Evolutionary conservation across 352 stramenopile species (phyloP), one percentile per base, ranked within the genome.

Genomic region (Phytophthora megakarya): DNA sequence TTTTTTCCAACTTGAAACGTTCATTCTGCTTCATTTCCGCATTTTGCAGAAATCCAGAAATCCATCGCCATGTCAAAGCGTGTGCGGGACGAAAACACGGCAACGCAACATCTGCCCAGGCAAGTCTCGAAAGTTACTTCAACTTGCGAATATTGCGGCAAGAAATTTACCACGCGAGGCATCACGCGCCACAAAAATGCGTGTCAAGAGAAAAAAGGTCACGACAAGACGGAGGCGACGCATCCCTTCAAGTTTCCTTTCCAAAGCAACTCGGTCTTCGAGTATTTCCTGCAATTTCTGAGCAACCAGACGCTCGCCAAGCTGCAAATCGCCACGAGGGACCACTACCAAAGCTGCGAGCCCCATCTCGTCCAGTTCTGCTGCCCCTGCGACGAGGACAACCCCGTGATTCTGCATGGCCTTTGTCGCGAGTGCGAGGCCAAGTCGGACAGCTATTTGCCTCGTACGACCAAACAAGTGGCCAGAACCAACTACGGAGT

Each of bases 251-350:
- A 61, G 12, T 75, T 70, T 30, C 39, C 33, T 23, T 49, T 73
- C 26, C 6, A 60, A 5, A 63, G 64, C 26, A 61, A 68, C 22
- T 12, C 15, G 1, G 46, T 69, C 3, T 49, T 69, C 25, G 47
- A 65, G 19, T 16, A 56, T 10, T 35, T 75, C 4, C 26, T 68
- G 1, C 32, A n/a, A 2, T 75, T 65, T 23, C 37, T 75, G 23
- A 33, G 61, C 33, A 72, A 75, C 39, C 67, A 72, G 44, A 58
- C 55, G 8, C 55, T 72, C 22, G 68, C 56, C n/a, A 75, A 75
- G 49, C 39, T 75, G 37, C 67, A 75, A 26, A 26, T 25, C 10
- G 22, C 62, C 19, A 70, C 65, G 15, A 60, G 65, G 10, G 55
- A 67, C 18, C 37, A 18, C 1, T 75, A 64, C 50, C 11, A 21